Evolutionary conservation across 345 rosid species (phyloP), one percentile per base, ranked within the genome.

Genomic region (Acer negundo): DNA sequence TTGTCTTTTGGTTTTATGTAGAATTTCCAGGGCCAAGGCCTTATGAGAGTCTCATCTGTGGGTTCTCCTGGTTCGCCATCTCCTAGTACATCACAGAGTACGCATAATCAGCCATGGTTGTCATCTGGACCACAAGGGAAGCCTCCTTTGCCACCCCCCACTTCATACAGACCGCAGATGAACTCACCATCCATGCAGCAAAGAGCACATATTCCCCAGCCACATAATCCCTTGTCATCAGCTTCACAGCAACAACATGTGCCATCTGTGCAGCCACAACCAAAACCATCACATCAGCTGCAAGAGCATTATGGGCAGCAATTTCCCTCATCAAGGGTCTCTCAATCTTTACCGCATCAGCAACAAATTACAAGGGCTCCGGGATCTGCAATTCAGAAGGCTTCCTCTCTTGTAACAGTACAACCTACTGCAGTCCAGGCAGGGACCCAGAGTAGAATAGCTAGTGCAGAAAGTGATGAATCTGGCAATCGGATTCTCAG

Each of bases 51-150:
- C 55, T 81, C 95, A 69, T 61, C 88, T 49, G 83, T 81, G 26
- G 89, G 84, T 73, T 73, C 92, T 73, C 81, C 91, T 63, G 78
- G 86, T 70, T 86, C 91, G 23, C 84, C 90, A 55, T 81, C 94
- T 71, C 85, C 92, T 5, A 85, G 81, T 83, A 77, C 92, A 69
- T 77, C 91, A 38, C 95, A 93, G 83, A 77, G 76, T 77, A 53
- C 84, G 74, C 95, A 88, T 55, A 91, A 79, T 77, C 98, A 95
- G 82, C 98, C 98, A 2, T 94, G 97, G 98, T 78, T 94, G 82
- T 73, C 97, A 75, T 82, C 97, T 84, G 85, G 89, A 79, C 40
- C 90, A 53, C 98, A 92, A 84, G 93, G 93, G 84, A 96, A 88
- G 77, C 95, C 97, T 69, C 97, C 97, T 67, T 69, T 96, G 80